These are phyloP conservation scores for Chlamydomonas incerta DNA, from an alignment of 139 green algal species.

Conservation along the genomic window DNA sequence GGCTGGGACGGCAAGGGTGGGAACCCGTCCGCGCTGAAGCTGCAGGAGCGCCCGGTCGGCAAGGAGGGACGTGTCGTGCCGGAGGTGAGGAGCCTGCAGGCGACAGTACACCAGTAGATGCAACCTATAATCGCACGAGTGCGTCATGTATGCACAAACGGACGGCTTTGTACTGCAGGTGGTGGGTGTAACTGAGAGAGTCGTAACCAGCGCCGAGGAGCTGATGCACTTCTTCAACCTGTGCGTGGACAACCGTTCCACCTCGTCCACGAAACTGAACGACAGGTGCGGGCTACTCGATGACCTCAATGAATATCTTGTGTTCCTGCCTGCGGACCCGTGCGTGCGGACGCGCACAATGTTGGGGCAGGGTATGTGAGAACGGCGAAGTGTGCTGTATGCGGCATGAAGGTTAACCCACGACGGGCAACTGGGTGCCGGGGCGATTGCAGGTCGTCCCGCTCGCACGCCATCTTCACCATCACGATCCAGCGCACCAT, in stretches of 20 bases:
- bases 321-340: too few species aligned
- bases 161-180: conserved; percentile 46
- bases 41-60: conserved; percentile 64
- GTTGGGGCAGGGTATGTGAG: too few species aligned
- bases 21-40: conserved; percentile 46
- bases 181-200: conserved; percentile 58
- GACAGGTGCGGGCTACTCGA: conserved; percentile 44
- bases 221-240: conserved; percentile 68
- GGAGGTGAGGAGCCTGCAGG: conserved; percentile 63
- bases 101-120: neutral
- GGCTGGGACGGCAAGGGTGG: conserved; percentile 45
- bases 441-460: conserved; percentile 67
- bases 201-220: conserved; percentile 51
- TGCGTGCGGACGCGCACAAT: too few species aligned
- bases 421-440: too few species aligned
- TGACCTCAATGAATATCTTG: too few species aligned
- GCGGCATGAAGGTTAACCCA: too few species aligned
- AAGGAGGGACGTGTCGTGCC: conserved; percentile 66
- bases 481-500: conserved; percentile 68
- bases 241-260: conserved; percentile 70
- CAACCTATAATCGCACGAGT: too few species aligned
- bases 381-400: too few species aligned
- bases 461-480: conserved; percentile 82
- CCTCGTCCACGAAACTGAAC: conserved; percentile 75
- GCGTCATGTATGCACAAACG: too few species aligned